Base-by-base conservation (phyloP, 148 eudicot genomes). In the Persicaria tinctoria region DNA sequence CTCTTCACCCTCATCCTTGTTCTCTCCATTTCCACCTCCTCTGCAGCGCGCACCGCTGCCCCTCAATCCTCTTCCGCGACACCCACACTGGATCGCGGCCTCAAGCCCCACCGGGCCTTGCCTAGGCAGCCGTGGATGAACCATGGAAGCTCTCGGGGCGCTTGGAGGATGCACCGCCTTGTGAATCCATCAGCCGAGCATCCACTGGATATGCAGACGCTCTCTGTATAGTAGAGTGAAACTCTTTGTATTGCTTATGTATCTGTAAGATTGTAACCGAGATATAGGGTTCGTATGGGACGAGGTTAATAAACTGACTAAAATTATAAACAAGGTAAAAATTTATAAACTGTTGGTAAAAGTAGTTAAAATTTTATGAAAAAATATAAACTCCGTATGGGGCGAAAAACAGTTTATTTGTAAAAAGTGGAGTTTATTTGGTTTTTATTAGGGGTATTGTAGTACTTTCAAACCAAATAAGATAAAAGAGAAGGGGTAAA, bases 71-170 rank as follows among this genome's bases (percentile, higher is more conserved):
- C 23, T 23, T 16, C 46, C 38, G 16, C 17, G 38, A 27, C 41
- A 11, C 53, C 38, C 54, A 48, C 23, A 18, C 17, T 32, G 32
- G 54, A 17, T 38, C 54, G 17, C 20, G 55, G 73, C 73, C 41
- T 14, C 38, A 18, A 17, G 41, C 73, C 54, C 27, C 73, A 71
- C 54, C 54, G 3, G 12, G 16, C 54, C 20, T 47, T 47, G 77
- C 77, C 63, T 5, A 75, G 77, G 70, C 46, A 62, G 70, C 53
- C 70, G 12, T 75, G 77, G 77, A 75, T 75, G 70, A 75, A 75
- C 77, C 77, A 75, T 46, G 69, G 77, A 59, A 59, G 77, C 70
- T 59, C 64, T 48, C 70, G 77, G 38, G 41, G 59, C 12, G 20
- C 14, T 54, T 54, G 62, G 51, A 59, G 18, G 44, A 59, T 20